Evolutionary conservation across 768 basidiomycete species (phyloP), one percentile per base, ranked within the genome.

Genomic region (Infundibulicybe gibba): DNA sequence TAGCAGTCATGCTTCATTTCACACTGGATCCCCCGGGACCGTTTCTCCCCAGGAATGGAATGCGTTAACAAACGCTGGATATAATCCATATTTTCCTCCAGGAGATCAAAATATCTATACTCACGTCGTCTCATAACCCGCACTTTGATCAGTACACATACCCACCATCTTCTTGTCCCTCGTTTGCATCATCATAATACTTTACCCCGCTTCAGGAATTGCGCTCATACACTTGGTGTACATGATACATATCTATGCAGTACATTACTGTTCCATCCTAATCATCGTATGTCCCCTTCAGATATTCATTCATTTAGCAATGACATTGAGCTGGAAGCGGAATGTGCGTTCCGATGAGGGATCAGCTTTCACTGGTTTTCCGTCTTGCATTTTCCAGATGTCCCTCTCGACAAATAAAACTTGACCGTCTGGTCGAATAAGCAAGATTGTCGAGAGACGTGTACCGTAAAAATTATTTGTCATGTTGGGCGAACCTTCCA

Each of bases 361-460:
- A 57, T 69, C 70, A 52, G 67, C 53, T 64, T 64, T 67, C 32
- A 56, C 55, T 5, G 69, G 66, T 49, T 56, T 59, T 16, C 71
- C 80, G 21, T 75, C 65, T 25, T 54, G 64, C 44, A 79, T 55
- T 44, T 57, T 61, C 84, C 84, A 90, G 20, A 80, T 69, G 57
- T 91, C 88, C 40, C 85, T 68, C 61, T 92, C 90, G 39, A 85
- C 68, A 55, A 89, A 90, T 14, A 79, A 47, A 8, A 77, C 87
- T 38, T 73, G 62, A 20, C 87, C 83, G 43, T 72, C 71, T 50
- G 74, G 76, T 47, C 71, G 71, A 15, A 92, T 68, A 47, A 92
- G 74, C 42, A 92, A 58, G 34, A 88, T 78, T 3, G 85, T 90
- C 37, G 89, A 78, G 44, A 87, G 62, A 13, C 89, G 83, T 31